phyloP scores from a whole-genome alignment of 225 moss, liverwort and hornwort genomes.

The Ulota crispa region DNA sequence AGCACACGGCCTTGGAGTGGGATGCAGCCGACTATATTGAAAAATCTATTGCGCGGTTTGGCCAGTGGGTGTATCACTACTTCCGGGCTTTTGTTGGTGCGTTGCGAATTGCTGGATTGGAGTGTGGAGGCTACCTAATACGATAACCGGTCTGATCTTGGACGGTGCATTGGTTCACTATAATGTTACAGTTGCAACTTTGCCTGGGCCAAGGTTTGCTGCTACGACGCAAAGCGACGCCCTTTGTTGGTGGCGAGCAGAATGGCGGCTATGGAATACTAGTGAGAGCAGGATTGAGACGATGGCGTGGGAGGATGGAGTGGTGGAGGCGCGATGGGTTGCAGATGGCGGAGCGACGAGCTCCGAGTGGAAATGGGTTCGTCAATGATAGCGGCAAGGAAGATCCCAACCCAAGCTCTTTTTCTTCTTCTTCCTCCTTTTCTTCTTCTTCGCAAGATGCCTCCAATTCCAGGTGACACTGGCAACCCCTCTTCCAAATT shows the following conservation, averaged over 20 bases:
- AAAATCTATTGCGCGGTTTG: background rate
- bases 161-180: background rate
- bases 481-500: background rate
- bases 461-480: constrained; percentile 31
- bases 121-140: background rate
- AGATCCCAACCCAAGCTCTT: constrained; percentile 24
- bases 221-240: constrained; percentile 24
- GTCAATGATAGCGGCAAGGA: constrained; percentile 29
- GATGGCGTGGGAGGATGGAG: constrained; percentile 47
- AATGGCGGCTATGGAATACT: background rate
- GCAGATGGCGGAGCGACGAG: constrained; percentile 29
- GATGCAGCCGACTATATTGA: background rate
- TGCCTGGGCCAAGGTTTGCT: constrained; percentile 33
- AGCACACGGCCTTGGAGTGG: background rate
- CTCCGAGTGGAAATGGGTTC: constrained; percentile 37
- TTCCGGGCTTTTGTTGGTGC: background rate
- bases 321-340: constrained; percentile 35
- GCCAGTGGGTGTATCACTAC: background rate
- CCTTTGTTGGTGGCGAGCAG: constrained; percentile 9
- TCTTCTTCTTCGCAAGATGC: constrained; percentile 26
- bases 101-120: background rate
- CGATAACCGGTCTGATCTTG: constrained; percentile 4
- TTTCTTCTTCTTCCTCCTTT: background rate
- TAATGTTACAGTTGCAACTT: constrained; percentile 34
- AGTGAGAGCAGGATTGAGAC: constrained; percentile 33